These are phyloP conservation scores for Thraustochytrium sp. DNA, from an alignment of 352 stramenopile genomes.

Conservation along the genomic window DNA sequence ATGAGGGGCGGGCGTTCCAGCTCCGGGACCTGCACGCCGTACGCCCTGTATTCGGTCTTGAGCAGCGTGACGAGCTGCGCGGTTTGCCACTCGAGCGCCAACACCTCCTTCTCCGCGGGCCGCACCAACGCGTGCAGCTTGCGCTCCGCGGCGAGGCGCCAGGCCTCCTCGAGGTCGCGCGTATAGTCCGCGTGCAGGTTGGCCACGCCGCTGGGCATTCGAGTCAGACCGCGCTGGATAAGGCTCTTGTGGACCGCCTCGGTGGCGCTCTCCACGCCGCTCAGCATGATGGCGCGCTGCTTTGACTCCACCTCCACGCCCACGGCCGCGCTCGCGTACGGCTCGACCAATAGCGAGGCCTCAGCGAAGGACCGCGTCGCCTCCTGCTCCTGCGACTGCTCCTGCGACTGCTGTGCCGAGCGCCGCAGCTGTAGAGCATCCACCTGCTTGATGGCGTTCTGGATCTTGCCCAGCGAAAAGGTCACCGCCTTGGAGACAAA, in stretches of 20 bases:
- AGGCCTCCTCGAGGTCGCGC: constrained; percentile 10
- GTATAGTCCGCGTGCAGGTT: constrained; percentile 2
- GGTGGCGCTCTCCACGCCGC: background rate
- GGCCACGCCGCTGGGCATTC: background rate
- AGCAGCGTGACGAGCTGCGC: constrained; percentile 20
- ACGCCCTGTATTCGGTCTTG: constrained; percentile 3
- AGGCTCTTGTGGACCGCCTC: background rate
- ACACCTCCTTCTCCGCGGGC: background rate
- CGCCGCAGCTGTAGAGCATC: background rate
- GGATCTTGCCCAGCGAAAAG: constrained; percentile 21
- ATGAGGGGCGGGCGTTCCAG: background rate
- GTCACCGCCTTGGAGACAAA: constrained; percentile 7
- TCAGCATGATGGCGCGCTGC: background rate
- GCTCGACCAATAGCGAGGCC: background rate
- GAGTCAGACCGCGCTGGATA: background rate
- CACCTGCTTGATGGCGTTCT: background rate
- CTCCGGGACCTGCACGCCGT: background rate
- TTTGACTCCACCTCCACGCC: constrained; percentile 16
- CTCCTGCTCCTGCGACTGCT: background rate
- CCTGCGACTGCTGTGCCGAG: no score
- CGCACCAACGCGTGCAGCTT: background rate
- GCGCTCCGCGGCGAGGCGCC: background rate
- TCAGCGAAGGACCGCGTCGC: background rate
- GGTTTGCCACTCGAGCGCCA: background rate
- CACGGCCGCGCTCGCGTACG: background rate